A percentile compares a stretch with the other conserved stretches of the same genome.
These are phyloP conservation scores for Phaeomoniella chlamydospora DNA, from an alignment of 2,329 filamentous ascomycete genomes.

Conservation along the genomic window DNA sequence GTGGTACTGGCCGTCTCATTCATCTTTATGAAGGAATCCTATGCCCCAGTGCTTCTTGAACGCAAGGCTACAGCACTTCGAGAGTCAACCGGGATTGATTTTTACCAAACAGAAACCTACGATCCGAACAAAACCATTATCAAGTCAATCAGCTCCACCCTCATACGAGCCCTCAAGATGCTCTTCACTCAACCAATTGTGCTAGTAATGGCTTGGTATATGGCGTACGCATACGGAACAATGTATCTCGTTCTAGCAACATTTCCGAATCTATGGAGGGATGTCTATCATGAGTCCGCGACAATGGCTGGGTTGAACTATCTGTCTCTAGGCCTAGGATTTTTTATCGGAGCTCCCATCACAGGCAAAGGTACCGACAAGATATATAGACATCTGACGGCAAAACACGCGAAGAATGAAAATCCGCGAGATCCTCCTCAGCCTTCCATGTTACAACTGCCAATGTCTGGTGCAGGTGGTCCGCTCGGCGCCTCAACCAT, in stretches of 20 bases:
- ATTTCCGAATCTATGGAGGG: slow-evolving; percentile 41
- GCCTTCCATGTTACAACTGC: neutral
- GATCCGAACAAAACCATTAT: slow-evolving; percentile 11
- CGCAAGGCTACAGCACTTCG: slow-evolving; percentile 36
- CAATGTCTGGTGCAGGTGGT: neutral
- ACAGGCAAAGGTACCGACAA: slow-evolving; percentile 29
- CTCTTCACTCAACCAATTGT: slow-evolving; percentile 44
- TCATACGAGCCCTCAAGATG: slow-evolving; percentile 39
- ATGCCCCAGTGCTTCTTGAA: slow-evolving; percentile 44
- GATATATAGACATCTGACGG: slow-evolving; percentile 19
- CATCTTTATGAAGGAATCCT: slow-evolving; percentile 42
- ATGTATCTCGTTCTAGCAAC: slow-evolving; percentile 47
- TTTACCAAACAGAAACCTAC: slow-evolving; percentile 15
- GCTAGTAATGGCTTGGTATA: slow-evolving; percentile 36
- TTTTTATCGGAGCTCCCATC: slow-evolving; percentile 36
- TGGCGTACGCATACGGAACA: slow-evolving; percentile 42
- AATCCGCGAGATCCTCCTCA: too few species aligned
- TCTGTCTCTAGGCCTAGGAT: slow-evolving; percentile 43
- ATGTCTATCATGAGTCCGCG: slow-evolving; percentile 34
- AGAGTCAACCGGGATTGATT: slow-evolving; percentile 15
- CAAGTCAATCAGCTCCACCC: slow-evolving; percentile 16
- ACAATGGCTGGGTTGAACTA: slow-evolving; percentile 45
- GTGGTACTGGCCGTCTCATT: slow-evolving; percentile 32
- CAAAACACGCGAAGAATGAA: slow-evolving; percentile 9
- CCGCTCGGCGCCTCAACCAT: neutral